phyloP scores from a whole-genome alignment of 176 grass and related monocot genomes.

The Areca catechu region DNA sequence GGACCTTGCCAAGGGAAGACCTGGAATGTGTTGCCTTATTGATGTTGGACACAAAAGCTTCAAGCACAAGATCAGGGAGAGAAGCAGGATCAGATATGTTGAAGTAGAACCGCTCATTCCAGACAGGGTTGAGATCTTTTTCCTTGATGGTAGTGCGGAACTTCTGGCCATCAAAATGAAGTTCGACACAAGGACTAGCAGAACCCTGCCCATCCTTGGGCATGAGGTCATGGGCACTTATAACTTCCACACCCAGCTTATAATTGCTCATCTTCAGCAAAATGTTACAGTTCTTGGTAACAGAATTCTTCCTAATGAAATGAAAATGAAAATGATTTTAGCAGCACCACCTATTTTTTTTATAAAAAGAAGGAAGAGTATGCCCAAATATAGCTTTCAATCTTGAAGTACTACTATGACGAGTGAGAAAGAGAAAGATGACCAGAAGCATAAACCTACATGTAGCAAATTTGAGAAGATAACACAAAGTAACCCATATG shows the following conservation, averaged over 20 bases:
- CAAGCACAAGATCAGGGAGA: conserved; percentile 72
- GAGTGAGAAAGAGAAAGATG: too few species aligned
- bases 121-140: conserved; percentile 72
- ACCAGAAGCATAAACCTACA: too few species aligned
- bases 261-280: conserved; percentile 46
- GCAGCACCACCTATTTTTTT: too few species aligned
- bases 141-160: conserved; percentile 80
- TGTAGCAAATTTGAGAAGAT: too few species aligned
- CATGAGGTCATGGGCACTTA: conserved; percentile 89
- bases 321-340: too few species aligned
- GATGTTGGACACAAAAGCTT: conserved; percentile 84
- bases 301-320: too few species aligned
- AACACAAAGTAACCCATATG: too few species aligned
- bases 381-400: too few species aligned
- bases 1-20: conserved; percentile 90
- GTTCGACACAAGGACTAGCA: conserved; percentile 68
- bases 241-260: conserved; percentile 77
- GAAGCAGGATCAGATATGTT: conserved; percentile 54
- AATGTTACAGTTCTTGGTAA: too few species aligned
- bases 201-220: conserved; percentile 93
- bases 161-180: conserved; percentile 79
- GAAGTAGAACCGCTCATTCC: conserved; percentile 91
- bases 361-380: too few species aligned
- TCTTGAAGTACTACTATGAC: too few species aligned
- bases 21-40: conserved; percentile 35